phyloP scores from a whole-genome alignment of 768 basidiomycete species.

The Xerocomellus dryophilus region DNA sequence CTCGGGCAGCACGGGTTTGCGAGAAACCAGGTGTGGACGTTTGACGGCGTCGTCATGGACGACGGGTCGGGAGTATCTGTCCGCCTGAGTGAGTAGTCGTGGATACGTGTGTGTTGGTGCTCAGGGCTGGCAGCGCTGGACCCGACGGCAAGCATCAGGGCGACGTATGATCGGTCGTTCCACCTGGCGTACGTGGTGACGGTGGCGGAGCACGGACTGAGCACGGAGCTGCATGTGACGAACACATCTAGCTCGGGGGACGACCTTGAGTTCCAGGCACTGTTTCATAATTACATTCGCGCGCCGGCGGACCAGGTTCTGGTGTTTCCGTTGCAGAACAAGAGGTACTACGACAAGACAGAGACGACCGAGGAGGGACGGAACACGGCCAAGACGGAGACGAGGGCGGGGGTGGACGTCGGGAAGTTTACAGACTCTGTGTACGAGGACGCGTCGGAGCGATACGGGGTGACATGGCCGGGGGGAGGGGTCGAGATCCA shows the following conservation, averaged over 20 bases:
- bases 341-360: slow-evolving; percentile 80
- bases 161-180: slow-evolving; percentile 64
- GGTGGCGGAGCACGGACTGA: slow-evolving; percentile 67
- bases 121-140: slow-evolving; percentile 49
- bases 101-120: neutral
- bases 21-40: slow-evolving; percentile 70
- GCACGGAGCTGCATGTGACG: slow-evolving; percentile 75
- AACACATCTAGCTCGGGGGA: slow-evolving; percentile 48
- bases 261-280: slow-evolving; percentile 80
- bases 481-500: slow-evolving; percentile 53
- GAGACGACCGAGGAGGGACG: slow-evolving; percentile 51
- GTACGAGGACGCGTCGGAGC: slow-evolving; percentile 60
- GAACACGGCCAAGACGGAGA: slow-evolving; percentile 52
- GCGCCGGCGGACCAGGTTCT: slow-evolving; percentile 58
- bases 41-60: slow-evolving; percentile 61
- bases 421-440: slow-evolving; percentile 67
- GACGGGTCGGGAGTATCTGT: slow-evolving; percentile 72
- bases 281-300: slow-evolving; percentile 88
- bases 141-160: slow-evolving; percentile 55
- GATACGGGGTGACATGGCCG: slow-evolving; percentile 60
- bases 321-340: slow-evolving; percentile 60
- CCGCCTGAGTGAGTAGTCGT: slow-evolving; percentile 57
- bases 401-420: slow-evolving; percentile 64
- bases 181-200: slow-evolving; percentile 79
- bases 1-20: slow-evolving; percentile 92